A percentile compares a stretch with the other conserved stretches of the same genome.
These are phyloP conservation scores for Phyllosticta paracitricarpa DNA, from an alignment of 2,329 filamentous ascomycete species.

Conservation along the genomic window DNA sequence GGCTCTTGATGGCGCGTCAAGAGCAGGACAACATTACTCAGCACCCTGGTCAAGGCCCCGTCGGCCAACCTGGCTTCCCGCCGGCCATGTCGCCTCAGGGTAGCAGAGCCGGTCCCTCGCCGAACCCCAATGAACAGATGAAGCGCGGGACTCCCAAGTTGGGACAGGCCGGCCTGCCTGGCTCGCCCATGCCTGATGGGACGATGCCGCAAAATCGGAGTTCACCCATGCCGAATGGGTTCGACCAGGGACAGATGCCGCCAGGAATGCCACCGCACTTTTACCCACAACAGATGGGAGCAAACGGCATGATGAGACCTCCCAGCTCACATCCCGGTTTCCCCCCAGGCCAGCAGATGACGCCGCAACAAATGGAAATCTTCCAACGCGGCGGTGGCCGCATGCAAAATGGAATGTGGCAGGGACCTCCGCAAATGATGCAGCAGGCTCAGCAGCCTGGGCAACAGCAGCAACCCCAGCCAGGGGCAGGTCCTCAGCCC, in stretches of 20 bases:
- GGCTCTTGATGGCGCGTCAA: slow-evolving; percentile 71
- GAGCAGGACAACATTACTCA: slow-evolving; percentile 60
- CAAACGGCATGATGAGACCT: slow-evolving; percentile 46
- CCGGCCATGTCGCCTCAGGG: slow-evolving; percentile 60
- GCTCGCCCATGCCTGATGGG: slow-evolving; percentile 60
- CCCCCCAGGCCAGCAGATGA: slow-evolving; percentile 45
- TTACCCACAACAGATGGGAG: slow-evolving; percentile 25
- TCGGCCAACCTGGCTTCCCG: slow-evolving; percentile 44
- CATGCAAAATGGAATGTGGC: slow-evolving; percentile 30
- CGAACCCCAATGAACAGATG: slow-evolving; percentile 69
- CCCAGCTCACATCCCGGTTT: slow-evolving; percentile 39
- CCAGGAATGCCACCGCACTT: slow-evolving; percentile 31
- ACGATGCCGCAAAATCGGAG: slow-evolving; percentile 52
- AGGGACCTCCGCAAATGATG: slow-evolving; percentile 44
- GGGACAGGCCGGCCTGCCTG: slow-evolving; percentile 55
- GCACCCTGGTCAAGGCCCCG: slow-evolving; percentile 34
- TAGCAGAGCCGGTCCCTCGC: slow-evolving; percentile 59
- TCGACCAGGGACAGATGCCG: slow-evolving; percentile 42
- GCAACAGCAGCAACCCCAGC: slow-evolving; percentile 22
- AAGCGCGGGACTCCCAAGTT: slow-evolving; percentile 69
- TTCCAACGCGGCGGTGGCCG: slow-evolving; percentile 25
- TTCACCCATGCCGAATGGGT: slow-evolving; percentile 50
- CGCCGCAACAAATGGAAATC: slow-evolving; percentile 45
- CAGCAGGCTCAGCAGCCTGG: slow-evolving; percentile 15
- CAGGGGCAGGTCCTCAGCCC: slow-evolving; percentile 30